Conservation (phyloP, 495 filamentous ascomycete genomes). For the Neurospora cerealis region DNA sequence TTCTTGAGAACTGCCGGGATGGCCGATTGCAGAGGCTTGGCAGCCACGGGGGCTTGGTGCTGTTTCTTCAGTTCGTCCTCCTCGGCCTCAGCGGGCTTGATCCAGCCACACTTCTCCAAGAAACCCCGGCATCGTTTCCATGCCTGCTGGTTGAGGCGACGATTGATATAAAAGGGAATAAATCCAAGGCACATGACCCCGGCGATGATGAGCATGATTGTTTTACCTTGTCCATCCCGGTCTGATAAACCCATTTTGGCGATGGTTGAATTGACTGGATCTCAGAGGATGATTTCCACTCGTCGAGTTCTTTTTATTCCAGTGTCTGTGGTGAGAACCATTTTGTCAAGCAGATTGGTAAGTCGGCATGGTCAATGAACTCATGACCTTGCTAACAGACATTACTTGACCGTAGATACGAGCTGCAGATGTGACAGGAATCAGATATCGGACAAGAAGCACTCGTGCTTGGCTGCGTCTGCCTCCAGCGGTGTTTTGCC, state of each 20-base stretch:
- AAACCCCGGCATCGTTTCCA: neutral
- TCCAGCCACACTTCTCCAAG: conserved; percentile 4
- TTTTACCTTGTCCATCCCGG: conserved; percentile 3
- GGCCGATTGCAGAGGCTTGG: conserved; percentile 2
- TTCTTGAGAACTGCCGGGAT: neutral
- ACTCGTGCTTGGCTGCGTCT: neutral
- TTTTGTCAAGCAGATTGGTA: neutral
- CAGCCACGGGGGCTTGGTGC: conserved; percentile 5
- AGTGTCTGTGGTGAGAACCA: neutral
- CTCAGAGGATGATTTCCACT: neutral
- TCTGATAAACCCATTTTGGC: conserved; percentile 8
- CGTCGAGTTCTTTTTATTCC: neutral
- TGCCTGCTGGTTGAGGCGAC: conserved; percentile 7
- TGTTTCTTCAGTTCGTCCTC: conserved; percentile 1
- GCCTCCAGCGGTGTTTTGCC: neutral
- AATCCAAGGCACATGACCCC: conserved; percentile 10
- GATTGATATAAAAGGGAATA: conserved; percentile 5
- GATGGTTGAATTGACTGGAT: neutral
- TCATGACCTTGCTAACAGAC: conserved; percentile 9
- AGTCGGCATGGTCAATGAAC: conserved; percentile 13
- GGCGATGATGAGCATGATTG: conserved; percentile 8
- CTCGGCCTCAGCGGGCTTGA: neutral
- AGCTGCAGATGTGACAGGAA: neutral
- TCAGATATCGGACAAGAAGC: neutral
- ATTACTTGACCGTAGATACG: neutral